Evolutionary conservation across 73 alveolate genomes (phyloP), one percentile per base, ranked within the genome.

Genomic region (Paramecium pentaurelia): DNA sequence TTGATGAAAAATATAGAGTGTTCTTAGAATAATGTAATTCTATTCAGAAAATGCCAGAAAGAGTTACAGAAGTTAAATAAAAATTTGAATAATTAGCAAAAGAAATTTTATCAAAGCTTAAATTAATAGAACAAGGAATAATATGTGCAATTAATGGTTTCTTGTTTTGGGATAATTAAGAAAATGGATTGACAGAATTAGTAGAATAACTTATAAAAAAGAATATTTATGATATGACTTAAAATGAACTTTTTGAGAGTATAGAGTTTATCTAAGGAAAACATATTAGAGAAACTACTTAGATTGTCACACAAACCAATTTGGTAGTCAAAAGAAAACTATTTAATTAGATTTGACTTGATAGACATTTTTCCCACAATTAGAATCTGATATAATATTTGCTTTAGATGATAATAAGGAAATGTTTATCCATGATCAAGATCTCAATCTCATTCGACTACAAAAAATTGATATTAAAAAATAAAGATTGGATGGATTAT

Each of bases 1-100:
- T 80, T 27, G 91, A 80, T 80, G 91, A 80, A 18, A 80, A 36
- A 47, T 80, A 80, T 27, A 80, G 91, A 36, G 91, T n/a, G 34
- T 73, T 73, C n/a, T 38, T 37, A 3, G 88, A 73, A 1, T 34
- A 37, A 73, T 22, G 16, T 36, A 34, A 12, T n/a, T 30, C 37
- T 14, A 73, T 73, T 2, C 10, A 38, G 30, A 38, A 36, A 27
- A 36, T 42, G 60, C 60, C 88, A 14, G 88, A 73, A 16, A 73
- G 88, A 20, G 60, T 7, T 3, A 37, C 22, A 36, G 68, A 73
- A 42, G 20, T 73, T 4, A 73, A 73, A 42, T 12, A 30, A 5
- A 73, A 42, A 27, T 73, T 73, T 73, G 88, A 42, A 7, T 73
- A 73, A 42, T 73, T 73, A 73, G 9, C 20, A 73, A 36, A 73